Base-by-base conservation (phyloP, 2,329 filamentous ascomycete species). In the Thermoascus crustaceus region DNA sequence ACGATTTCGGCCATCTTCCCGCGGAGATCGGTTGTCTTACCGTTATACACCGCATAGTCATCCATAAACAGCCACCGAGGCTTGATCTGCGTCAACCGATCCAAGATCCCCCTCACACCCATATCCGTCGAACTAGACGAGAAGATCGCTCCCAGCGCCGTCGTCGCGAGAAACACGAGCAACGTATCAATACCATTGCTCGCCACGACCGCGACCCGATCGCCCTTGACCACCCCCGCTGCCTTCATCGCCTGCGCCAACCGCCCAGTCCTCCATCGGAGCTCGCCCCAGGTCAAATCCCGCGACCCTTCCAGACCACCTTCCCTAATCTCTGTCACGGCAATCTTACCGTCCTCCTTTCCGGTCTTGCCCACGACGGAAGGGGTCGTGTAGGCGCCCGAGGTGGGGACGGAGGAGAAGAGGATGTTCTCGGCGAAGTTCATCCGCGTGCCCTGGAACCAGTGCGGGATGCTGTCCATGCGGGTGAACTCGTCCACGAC, bases 41-140 rank as follows among this genome's bases (percentile, higher is more conserved):
- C 83, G 46, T 89, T 89, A 48, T 93, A 93, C 2, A 89, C 62
- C 0, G 85, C 74, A 23, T 71, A 77, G 48, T 91, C 85, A 48
- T 94, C 86, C 51, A 89, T 78, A 53, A 93, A 91, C n/a, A 94
- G 68, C 53, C 76, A 84, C 58, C 76, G 80, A 3, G 86, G 85
- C 45, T 79, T 71, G 40, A 91, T 78, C 64, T 91, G 85, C 32
- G 78, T 61, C 17, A 84, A 68, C 21, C 85, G 68, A 58, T 91
- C 83, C 47, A 93, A 49, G 11, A 93, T 73, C 0, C 85, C 85
- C 43, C 80, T 78, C 9, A 80, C 78, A 0, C 85, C 85, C 80
- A 91, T 91, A 58, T 93, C 85, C 0, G 85, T 89, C 5, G 79
- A 84, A 35, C 75, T 80, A 31, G 76, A 82, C 45, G 77, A 83